Percentiles rank a stretch among this genome's conserved stretches.
These are phyloP conservation scores for Fusarium nygamai DNA, from an alignment of 2,329 filamentous ascomycete species.

Conservation along the genomic window DNA sequence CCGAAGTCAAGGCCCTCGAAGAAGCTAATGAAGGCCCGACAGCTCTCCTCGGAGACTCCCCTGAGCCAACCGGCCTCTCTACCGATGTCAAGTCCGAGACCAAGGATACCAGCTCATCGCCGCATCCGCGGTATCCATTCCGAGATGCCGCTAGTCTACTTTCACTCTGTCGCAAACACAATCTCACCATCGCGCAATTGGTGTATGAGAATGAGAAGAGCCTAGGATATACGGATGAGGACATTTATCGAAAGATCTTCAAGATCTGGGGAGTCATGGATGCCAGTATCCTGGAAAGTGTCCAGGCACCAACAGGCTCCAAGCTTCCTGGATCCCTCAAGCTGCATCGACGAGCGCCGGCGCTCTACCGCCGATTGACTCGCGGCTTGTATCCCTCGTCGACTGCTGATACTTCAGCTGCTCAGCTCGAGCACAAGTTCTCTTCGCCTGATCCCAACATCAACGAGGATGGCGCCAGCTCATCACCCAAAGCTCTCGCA, in stretches of 20 bases:
- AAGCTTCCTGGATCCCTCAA: slow-evolving; percentile 59
- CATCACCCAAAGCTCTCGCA: slow-evolving; percentile 3
- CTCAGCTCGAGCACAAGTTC: slow-evolving; percentile 22
- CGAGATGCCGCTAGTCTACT: slow-evolving; percentile 58
- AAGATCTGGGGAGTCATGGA: slow-evolving; percentile 64
- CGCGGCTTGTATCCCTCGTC: slow-evolving; percentile 56
- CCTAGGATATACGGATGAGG: slow-evolving; percentile 59
- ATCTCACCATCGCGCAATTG: slow-evolving; percentile 61
- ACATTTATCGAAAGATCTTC: slow-evolving; percentile 58
- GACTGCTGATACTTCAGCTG: slow-evolving; percentile 11
- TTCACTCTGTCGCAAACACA: slow-evolving; percentile 59
- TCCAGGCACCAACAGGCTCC: slow-evolving; percentile 55
- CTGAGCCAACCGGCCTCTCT: slow-evolving; percentile 5
- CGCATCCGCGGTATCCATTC: slow-evolving; percentile 58
- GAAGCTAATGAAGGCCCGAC: slow-evolving; percentile 17
- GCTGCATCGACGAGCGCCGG: slow-evolving; percentile 58
- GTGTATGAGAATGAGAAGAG: slow-evolving; percentile 64
- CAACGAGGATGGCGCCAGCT: slow-evolving; percentile 3
- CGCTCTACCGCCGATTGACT: slow-evolving; percentile 56
- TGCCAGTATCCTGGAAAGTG: slow-evolving; percentile 59
- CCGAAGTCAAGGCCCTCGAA: slow-evolving; percentile 53
- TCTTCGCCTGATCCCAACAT: slow-evolving; percentile 6
- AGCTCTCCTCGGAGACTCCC: slow-evolving; percentile 13
- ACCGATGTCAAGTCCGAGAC: slow-evolving; percentile 28
- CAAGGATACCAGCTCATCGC: slow-evolving; percentile 30